Evolutionary conservation across 192 early-diverging fungal species (phyloP).

Genomic region (Coemansia sp.): DNA sequence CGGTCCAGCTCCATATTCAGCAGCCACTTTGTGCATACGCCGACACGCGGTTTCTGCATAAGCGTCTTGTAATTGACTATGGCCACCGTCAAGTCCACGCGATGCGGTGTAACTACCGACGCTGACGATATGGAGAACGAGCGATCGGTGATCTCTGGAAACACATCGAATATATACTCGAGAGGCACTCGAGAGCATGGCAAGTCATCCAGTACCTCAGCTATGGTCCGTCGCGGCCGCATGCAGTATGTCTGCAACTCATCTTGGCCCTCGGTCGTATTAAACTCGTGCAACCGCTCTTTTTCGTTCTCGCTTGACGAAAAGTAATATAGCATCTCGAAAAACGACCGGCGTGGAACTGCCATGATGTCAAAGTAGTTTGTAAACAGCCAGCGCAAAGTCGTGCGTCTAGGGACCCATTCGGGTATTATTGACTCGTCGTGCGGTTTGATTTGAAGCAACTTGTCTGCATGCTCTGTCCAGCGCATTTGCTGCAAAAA

Average conservation of each 20-base stretch:
- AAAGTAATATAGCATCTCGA: constrained; percentile 84
- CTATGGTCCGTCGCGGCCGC: constrained; percentile 72
- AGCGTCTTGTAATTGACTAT: constrained; percentile 85
- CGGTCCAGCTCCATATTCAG: constrained; percentile 23
- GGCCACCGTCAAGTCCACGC: constrained; percentile 76
- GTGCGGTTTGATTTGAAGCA: constrained; percentile 4
- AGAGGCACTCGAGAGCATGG: constrained; percentile 69
- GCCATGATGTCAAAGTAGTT: constrained; percentile 81
- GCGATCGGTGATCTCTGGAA: constrained; percentile 76
- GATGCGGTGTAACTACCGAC: constrained; percentile 14
- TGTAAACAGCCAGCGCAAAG: constrained; percentile 74
- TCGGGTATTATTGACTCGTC: not conserved
- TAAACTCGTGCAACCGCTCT: constrained; percentile 81
- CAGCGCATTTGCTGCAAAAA: constrained; percentile 65
- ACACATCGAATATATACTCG: constrained; percentile 80
- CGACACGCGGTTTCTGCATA: constrained; percentile 67
- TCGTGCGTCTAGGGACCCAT: constrained; percentile 35
- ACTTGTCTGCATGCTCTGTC: constrained; percentile 53
- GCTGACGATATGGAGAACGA: constrained; percentile 86
- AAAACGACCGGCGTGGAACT: constrained; percentile 86
- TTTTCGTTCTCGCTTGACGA: constrained; percentile 63
- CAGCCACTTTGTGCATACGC: constrained; percentile 85
- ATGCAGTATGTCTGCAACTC: constrained; percentile 88
- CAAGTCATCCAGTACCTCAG: constrained; percentile 87
- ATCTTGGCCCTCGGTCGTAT: constrained; percentile 74